Percentiles rank a stretch among this genome's conserved stretches.
phyloP scores from a whole-genome alignment of 116 monocot genomes.

The Cymodocea nodosa region DNA sequence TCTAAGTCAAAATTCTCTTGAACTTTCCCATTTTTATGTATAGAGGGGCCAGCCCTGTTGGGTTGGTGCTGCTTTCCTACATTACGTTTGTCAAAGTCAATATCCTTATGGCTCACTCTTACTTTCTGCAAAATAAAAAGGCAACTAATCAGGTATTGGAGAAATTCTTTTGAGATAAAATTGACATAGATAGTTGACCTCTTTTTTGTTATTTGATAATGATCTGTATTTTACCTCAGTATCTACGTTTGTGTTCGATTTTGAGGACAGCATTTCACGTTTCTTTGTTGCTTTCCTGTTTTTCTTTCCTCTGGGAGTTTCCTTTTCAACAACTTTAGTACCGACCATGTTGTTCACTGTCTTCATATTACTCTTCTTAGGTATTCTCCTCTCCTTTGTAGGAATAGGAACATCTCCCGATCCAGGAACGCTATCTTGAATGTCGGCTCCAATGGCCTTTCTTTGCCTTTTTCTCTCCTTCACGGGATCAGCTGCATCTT shows the following conservation, averaged over 20 bases:
- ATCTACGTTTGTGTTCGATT: background rate
- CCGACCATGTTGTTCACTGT: background rate
- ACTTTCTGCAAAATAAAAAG: slow-evolving; percentile 1
- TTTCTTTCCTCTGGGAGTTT: background rate
- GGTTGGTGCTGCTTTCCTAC: background rate
- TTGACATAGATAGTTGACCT: background rate
- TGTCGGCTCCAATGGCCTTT: background rate
- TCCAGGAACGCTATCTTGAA: background rate
- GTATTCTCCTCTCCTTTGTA: slow-evolving; percentile 1
- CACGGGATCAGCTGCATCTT: background rate
- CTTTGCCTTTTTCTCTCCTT: background rate
- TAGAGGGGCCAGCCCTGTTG: background rate
- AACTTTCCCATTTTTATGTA: slow-evolving; percentile 10
- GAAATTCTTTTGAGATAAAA: background rate
- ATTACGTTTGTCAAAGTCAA: too few relatives aligned
- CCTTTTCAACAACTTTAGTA: background rate
- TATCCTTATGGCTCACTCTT: too few relatives aligned
- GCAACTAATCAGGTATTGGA: background rate
- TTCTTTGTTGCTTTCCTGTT: background rate
- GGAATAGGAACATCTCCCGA: background rate
- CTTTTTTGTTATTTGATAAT: background rate
- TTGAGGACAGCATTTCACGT: background rate
- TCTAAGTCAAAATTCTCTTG: slow-evolving; percentile 1
- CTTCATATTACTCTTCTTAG: background rate
- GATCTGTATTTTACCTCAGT: background rate